Conservation (phyloP, 148 eudicot species). For the Linanthus parryae region DNA sequence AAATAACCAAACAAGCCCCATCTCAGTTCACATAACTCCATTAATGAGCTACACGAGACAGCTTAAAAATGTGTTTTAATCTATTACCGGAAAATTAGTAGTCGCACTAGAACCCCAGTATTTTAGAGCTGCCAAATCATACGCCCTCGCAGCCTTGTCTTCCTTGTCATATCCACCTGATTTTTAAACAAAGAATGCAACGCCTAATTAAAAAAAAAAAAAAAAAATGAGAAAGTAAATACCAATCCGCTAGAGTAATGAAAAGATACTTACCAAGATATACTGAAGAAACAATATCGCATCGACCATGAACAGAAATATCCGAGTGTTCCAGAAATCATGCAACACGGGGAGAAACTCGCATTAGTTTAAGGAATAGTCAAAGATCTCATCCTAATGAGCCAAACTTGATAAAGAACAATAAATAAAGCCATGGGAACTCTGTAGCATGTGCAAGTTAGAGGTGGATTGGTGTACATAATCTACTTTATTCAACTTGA, state of each 20-base stretch:
- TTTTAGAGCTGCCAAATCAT: conserved; percentile 94
- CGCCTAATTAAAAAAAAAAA: neutral
- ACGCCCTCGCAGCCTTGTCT: conserved; percentile 96
- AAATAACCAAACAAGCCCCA: no score
- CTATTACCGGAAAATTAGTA: conserved; percentile 89
- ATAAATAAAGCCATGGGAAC: neutral
- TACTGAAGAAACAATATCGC: conserved; percentile 37
- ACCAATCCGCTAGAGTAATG: neutral
- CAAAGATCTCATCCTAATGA: conserved; percentile 9
- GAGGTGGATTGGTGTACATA: neutral
- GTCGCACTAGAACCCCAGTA: conserved; percentile 98
- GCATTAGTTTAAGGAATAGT: conserved; percentile 5
- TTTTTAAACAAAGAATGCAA: neutral
- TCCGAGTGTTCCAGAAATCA: conserved; percentile 18
- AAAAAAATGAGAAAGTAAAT: neutral
- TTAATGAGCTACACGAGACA: neutral
- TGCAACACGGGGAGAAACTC: neutral
- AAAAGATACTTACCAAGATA: conserved; percentile 61
- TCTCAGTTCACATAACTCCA: no score
- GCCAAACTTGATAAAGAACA: neutral
- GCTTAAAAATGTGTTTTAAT: neutral
- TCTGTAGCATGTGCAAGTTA: conserved; percentile 1
- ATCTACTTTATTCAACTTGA: no score
- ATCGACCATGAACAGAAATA: conserved; percentile 11
- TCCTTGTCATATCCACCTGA: conserved; percentile 32